phyloP scores from a whole-genome alignment of 108 stramenopile species.

The Cyclotella distinguenda region DNA sequence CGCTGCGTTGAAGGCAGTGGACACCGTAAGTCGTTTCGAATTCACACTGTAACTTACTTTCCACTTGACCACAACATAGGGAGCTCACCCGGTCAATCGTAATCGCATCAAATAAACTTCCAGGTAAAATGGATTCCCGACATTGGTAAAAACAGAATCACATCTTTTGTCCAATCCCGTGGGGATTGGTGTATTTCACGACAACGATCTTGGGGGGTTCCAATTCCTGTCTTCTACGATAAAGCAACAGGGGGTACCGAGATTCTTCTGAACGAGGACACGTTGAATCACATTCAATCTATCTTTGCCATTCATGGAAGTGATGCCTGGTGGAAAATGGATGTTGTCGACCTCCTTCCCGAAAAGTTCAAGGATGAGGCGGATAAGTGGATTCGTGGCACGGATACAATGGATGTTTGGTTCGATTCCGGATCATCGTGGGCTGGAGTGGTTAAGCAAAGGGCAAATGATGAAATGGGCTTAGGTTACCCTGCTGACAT shows the following conservation, averaged over 20 bases:
- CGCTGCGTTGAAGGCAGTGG: slow-evolving; percentile 83
- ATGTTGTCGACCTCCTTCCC: slow-evolving; percentile 87
- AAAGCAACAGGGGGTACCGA: slow-evolving; percentile 74
- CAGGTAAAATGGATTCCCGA: slow-evolving; percentile 95
- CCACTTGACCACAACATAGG: no score
- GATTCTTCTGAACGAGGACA: slow-evolving; percentile 86
- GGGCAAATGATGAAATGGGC: slow-evolving; percentile 64
- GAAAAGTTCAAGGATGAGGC: slow-evolving; percentile 78
- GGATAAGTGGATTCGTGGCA: slow-evolving; percentile 93
- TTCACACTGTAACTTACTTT: no score
- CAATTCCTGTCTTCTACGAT: slow-evolving; percentile 97
- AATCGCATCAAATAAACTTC: no score
- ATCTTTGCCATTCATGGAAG: slow-evolving; percentile 91
- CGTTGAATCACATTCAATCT: slow-evolving; percentile 78
- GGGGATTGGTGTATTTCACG: slow-evolving; percentile 99
- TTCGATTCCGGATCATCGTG: slow-evolving; percentile 98
- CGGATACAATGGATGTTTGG: slow-evolving; percentile 99
- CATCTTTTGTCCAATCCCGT: slow-evolving; percentile 81
- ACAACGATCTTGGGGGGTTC: slow-evolving; percentile 98
- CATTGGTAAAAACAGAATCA: slow-evolving; percentile 91
- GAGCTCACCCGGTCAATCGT: no score
- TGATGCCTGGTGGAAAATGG: slow-evolving; percentile 97
- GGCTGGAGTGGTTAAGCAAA: slow-evolving; percentile 88
- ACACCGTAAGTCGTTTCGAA: slow-evolving; percentile 87
- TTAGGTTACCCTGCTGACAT: slow-evolving; percentile 89